Conservation (phyloP, 192 early-diverging fungal genomes). For the Haplosporangium gracile region DNA sequence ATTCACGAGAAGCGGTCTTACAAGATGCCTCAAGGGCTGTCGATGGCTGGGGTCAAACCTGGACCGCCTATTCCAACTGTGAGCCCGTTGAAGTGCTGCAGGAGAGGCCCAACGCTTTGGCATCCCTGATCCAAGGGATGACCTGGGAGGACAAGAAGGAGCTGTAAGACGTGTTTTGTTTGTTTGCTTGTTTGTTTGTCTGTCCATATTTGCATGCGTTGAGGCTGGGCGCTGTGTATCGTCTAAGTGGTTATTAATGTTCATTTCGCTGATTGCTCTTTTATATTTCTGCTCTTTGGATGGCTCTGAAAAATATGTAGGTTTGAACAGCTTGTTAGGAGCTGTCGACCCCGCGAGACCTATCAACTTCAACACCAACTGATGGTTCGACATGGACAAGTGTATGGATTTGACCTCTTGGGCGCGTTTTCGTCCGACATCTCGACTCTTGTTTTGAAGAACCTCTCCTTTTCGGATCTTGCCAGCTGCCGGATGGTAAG, state of each 20-base stretch:
- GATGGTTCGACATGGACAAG: slow-evolving; percentile 12
- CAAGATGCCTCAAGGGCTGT: slow-evolving; percentile 16
- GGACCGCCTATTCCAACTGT: slow-evolving; percentile 28
- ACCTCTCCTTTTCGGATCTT: slow-evolving; percentile 33
- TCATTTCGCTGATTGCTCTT: neutral
- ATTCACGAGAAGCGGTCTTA: neutral
- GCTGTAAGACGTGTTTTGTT: slow-evolving; percentile 23
- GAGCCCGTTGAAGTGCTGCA: slow-evolving; percentile 32
- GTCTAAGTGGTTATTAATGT: neutral
- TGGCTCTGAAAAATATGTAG: slow-evolving; percentile 7
- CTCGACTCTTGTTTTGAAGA: slow-evolving; percentile 11
- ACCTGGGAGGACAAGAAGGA: slow-evolving; percentile 35
- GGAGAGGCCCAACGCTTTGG: slow-evolving; percentile 15
- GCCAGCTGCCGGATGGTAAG: slow-evolving; percentile 38
- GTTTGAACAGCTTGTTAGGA: slow-evolving; percentile 24
- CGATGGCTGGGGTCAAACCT: slow-evolving; percentile 27
- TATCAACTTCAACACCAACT: slow-evolving; percentile 38
- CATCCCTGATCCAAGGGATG: slow-evolving; percentile 34
- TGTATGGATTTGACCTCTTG: slow-evolving; percentile 41
- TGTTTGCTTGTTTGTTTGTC: neutral
- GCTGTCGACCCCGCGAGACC: slow-evolving; percentile 27
- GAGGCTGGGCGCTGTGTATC: neutral
- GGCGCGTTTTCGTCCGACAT: slow-evolving; percentile 11
- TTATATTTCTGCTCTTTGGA: neutral
- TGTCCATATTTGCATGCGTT: neutral